A percentile compares a stretch with the other conserved stretches of the same genome.
Conservation (phyloP, 2,329 filamentous ascomycete genomes). For the Penicillium thymicola region DNA sequence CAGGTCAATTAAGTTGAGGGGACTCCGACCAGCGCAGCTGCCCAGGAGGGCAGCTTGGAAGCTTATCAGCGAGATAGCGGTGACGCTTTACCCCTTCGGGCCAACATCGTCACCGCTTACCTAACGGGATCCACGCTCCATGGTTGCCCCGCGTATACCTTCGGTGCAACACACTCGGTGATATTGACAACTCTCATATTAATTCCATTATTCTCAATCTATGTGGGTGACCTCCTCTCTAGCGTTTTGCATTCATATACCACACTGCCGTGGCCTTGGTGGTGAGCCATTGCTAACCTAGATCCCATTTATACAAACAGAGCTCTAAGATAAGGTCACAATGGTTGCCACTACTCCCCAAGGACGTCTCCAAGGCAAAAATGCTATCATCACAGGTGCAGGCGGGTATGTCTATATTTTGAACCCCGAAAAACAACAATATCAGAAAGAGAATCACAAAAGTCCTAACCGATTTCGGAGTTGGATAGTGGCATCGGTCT, state of each 20-base stretch:
- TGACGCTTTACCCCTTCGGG: constrained; percentile 4
- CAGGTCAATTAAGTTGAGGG: not conserved
- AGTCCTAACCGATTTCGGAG: not conserved
- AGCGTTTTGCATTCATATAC: not conserved
- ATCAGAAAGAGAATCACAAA: not conserved
- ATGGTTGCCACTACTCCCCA: constrained; percentile 13
- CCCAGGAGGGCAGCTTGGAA: not conserved
- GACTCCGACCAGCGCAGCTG: not conserved
- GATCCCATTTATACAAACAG: not conserved
- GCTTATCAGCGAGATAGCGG: constrained; percentile 6
- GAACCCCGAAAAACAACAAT: not conserved
- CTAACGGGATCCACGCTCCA: constrained; percentile 9
- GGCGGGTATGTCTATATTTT: constrained; percentile 61
- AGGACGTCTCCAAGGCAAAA: constrained; percentile 57
- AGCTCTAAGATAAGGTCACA: constrained; percentile 1
- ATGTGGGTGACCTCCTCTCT: not conserved
- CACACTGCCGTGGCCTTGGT: not conserved
- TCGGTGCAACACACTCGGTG: not conserved
- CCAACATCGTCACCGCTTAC: constrained; percentile 17
- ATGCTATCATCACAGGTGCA: constrained; percentile 76
- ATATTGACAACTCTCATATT: constrained; percentile 1
- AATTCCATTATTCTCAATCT: constrained; percentile 2
- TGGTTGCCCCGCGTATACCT: constrained; percentile 18
- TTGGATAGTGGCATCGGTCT: constrained; percentile 73
- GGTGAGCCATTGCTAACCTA: constrained; percentile 3